These are phyloP conservation scores for Aureobasidium sp. DNA, from an alignment of 2,329 filamentous ascomycete genomes.

Conservation along the genomic window DNA sequence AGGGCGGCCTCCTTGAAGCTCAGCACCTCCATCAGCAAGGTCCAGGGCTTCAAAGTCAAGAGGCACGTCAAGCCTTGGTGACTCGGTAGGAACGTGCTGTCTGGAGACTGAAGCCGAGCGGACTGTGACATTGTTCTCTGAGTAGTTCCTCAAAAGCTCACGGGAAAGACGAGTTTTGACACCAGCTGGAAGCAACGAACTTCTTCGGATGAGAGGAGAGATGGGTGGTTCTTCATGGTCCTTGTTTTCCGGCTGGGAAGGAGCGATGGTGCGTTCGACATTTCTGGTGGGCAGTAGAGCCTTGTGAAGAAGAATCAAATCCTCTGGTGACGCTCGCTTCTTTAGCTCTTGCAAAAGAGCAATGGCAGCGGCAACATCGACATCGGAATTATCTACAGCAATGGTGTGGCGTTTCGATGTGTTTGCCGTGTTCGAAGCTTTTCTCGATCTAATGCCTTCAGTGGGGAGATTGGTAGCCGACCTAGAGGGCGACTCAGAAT, in stretches of 20 bases:
- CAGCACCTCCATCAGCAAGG: conserved; percentile 16
- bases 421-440: not conserved
- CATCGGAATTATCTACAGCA: conserved; percentile 13
- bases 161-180: conserved; percentile 20
- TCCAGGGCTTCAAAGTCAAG: conserved; percentile 18
- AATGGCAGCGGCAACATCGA: conserved; percentile 39
- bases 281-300: conserved; percentile 27
- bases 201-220: conserved; percentile 24
- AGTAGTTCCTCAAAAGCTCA: conserved; percentile 15
- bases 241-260: not conserved
- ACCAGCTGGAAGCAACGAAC: conserved; percentile 34
- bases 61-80: conserved; percentile 3
- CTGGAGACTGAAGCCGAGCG: not conserved
- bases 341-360: conserved; percentile 38
- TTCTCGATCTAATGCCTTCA: not conserved
- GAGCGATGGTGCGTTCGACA: conserved; percentile 15
- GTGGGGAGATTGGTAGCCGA: not conserved
- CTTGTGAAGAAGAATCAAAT: conserved; percentile 35
- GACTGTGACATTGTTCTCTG: not conserved
- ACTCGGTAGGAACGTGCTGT: not conserved
- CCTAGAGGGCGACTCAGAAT: not conserved
- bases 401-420: conserved; percentile 2
- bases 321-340: conserved; percentile 39
- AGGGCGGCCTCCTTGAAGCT: not conserved
- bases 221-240: not conserved